phyloP scores from a whole-genome alignment of 352 stramenopile species.

The Pythium brassicae region DNA sequence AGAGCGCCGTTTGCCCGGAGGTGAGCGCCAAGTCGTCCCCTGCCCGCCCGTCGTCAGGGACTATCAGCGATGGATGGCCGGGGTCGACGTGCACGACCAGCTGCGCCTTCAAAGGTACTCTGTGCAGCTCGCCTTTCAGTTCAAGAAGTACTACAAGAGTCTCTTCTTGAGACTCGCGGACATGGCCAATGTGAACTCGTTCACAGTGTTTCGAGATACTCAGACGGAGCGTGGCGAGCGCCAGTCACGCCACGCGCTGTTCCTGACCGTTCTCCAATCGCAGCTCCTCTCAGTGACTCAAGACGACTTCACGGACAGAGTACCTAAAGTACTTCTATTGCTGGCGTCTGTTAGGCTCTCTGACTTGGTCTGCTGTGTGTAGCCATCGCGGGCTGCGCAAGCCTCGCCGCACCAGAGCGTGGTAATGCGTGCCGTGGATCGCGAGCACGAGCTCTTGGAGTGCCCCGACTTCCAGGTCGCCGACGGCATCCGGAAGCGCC shows the following conservation, averaged over 20 bases:
- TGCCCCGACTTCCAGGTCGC: background rate
- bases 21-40: background rate
- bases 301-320: background rate
- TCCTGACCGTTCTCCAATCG: background rate
- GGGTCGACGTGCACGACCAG: slow-evolving; percentile 1
- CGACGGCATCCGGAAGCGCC: background rate
- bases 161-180: background rate
- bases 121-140: background rate
- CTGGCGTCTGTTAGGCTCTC: too few relatives aligned
- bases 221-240: background rate
- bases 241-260: background rate
- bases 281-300: background rate
- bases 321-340: background rate
- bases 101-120: background rate
- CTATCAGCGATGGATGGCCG: slow-evolving; percentile 1
- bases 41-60: background rate
- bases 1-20: background rate
- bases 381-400: too few relatives aligned
- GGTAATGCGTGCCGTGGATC: background rate
- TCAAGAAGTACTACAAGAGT: slow-evolving; percentile 4
- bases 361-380: too few relatives aligned
- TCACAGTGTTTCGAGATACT: background rate
- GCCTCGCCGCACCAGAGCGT: background rate
- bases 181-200: background rate
- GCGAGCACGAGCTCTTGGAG: background rate